Conservation (phyloP, 2,329 filamentous ascomycete genomes). For the Alternaria panax region DNA sequence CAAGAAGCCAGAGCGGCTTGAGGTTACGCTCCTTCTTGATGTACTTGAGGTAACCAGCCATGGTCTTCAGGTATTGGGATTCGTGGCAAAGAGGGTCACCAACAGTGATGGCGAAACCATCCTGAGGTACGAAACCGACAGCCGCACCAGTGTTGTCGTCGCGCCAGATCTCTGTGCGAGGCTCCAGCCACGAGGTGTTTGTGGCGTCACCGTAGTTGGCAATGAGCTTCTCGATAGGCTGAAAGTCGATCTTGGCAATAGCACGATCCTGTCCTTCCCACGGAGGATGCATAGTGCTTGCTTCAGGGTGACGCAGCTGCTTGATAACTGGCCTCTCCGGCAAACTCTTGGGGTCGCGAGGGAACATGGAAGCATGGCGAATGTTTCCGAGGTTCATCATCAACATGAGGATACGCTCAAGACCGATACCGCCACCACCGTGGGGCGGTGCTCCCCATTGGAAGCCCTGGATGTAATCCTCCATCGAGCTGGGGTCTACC, state of each 20-base stretch:
- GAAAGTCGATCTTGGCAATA: slow-evolving; percentile 63
- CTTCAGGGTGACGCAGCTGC: slow-evolving; percentile 82
- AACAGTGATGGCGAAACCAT: slow-evolving; percentile 81
- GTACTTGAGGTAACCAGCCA: slow-evolving; percentile 76
- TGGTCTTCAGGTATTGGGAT: slow-evolving; percentile 76
- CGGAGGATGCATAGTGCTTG: slow-evolving; percentile 77
- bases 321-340: slow-evolving; percentile 70
- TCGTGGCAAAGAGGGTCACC: slow-evolving; percentile 86
- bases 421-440: slow-evolving; percentile 85
- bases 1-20: slow-evolving; percentile 88
- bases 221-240: slow-evolving; percentile 84
- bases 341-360: slow-evolving; percentile 86
- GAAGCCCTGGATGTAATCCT: slow-evolving; percentile 89
- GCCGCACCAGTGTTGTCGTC: slow-evolving; percentile 81
- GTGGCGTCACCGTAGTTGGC: slow-evolving; percentile 95
- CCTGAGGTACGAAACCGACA: slow-evolving; percentile 79
- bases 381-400: slow-evolving; percentile 89
- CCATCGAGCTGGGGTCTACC: slow-evolving; percentile 81
- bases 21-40: slow-evolving; percentile 74
- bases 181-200: slow-evolving; percentile 92
- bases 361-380: slow-evolving; percentile 84
- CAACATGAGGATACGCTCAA: slow-evolving; percentile 88
- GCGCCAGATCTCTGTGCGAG: slow-evolving; percentile 86
- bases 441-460: slow-evolving; percentile 89
- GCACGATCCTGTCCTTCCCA: slow-evolving; percentile 64